Conservation (phyloP, 2,329 filamentous ascomycete species). For the Xylaria multiplex region DNA sequence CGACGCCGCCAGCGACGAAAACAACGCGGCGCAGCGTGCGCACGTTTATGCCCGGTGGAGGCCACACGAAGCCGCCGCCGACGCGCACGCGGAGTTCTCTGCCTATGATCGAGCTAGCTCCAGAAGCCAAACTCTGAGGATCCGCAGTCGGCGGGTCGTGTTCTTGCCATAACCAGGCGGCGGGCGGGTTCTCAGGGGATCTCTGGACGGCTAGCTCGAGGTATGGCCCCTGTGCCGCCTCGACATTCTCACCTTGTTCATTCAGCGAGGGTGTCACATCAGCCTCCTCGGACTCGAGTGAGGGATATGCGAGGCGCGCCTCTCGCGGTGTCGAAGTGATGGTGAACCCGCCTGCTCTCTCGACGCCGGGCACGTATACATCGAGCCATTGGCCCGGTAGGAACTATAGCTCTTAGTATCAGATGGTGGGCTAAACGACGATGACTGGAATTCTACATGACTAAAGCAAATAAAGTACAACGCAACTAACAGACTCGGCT, state of each 20-base stretch:
- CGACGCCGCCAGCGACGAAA: slow-evolving; percentile 83
- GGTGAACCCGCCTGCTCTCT: slow-evolving; percentile 85
- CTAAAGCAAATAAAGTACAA: neutral
- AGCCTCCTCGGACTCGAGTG: neutral
- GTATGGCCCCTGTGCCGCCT: slow-evolving; percentile 53
- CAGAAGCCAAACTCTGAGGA: too few relatives aligned
- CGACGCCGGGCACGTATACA: slow-evolving; percentile 74
- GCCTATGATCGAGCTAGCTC: slow-evolving; percentile 62
- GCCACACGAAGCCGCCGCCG: slow-evolving; percentile 84
- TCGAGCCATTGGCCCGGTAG: slow-evolving; percentile 90
- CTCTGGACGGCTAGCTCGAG: slow-evolving; percentile 83
- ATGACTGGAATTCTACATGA: neutral
- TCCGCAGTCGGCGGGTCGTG: slow-evolving; percentile 48
- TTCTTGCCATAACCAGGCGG: slow-evolving; percentile 77
- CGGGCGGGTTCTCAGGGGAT: slow-evolving; percentile 75
- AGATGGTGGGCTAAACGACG: slow-evolving; percentile 17
- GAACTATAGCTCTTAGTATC: slow-evolving; percentile 63
- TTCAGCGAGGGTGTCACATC: neutral
- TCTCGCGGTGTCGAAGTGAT: slow-evolving; percentile 79
- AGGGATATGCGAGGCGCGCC: slow-evolving; percentile 51
- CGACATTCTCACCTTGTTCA: neutral
- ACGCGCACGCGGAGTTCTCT: slow-evolving; percentile 73
- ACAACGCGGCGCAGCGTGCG: slow-evolving; percentile 67
- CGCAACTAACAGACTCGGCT: neutral
- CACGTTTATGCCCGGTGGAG: slow-evolving; percentile 63